phyloP scores from a whole-genome alignment of 2,329 filamentous ascomycete genomes.

The Fusarium mangiferae region DNA sequence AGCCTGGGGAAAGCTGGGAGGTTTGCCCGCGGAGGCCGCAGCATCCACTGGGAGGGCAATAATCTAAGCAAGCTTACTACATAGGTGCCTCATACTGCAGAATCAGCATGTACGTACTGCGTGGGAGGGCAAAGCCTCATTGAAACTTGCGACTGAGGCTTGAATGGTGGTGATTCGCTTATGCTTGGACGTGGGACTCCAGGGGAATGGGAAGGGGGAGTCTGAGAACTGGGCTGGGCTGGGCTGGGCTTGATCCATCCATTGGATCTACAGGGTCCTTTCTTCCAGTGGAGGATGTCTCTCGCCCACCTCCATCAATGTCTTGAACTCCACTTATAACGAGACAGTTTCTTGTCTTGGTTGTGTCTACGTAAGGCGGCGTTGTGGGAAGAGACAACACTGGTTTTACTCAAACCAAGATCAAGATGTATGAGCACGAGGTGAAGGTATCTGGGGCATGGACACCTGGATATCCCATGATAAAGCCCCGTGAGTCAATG shows the following conservation, averaged over 20 bases:
- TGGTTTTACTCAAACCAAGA: neutral
- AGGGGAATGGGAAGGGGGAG: constrained; percentile 31
- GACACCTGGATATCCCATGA: constrained; percentile 24
- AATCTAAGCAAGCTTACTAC: neutral
- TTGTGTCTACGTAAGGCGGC: constrained; percentile 4
- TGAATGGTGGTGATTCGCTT: constrained; percentile 27
- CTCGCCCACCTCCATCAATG: constrained; percentile 23
- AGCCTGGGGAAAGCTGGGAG: constrained; percentile 32
- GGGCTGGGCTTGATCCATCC: constrained; percentile 11
- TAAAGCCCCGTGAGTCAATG: constrained; percentile 28
- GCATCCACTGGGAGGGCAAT: neutral
- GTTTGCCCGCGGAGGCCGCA: constrained; percentile 17
- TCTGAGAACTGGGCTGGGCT: neutral
- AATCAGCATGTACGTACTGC: neutral
- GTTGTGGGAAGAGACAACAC: neutral
- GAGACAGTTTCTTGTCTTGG: constrained; percentile 7
- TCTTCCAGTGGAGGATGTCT: constrained; percentile 28
- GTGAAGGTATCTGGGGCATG: constrained; percentile 14
- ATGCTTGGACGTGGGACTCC: constrained; percentile 8
- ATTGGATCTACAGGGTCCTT: constrained; percentile 43
- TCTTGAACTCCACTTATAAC: constrained; percentile 28
- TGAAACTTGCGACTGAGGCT: constrained; percentile 25
- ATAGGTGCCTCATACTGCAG: neutral
- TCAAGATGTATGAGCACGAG: constrained; percentile 20
- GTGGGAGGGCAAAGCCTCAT: constrained; percentile 6